phyloP scores from a whole-genome alignment of 768 basidiomycete species.

The Russula earlei region DNA sequence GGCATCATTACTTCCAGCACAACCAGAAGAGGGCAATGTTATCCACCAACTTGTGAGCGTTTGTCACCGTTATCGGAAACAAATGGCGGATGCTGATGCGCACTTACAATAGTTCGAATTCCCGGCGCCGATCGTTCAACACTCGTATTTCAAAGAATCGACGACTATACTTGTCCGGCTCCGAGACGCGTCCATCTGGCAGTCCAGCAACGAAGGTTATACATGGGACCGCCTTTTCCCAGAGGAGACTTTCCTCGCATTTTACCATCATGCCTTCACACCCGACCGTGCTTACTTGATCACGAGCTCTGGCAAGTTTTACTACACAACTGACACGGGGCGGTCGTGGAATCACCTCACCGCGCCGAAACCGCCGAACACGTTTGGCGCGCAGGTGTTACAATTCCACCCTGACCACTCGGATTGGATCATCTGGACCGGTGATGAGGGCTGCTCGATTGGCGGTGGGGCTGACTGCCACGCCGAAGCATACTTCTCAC shows the following conservation, averaged over 20 bases:
- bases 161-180: constrained; percentile 81
- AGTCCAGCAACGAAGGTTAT: constrained; percentile 92
- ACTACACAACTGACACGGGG: constrained; percentile 80
- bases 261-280: constrained; percentile 79
- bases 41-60: constrained; percentile 61
- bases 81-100: background rate
- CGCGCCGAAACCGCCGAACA: constrained; percentile 69
- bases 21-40: constrained; percentile 70
- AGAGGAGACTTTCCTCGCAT: constrained; percentile 60
- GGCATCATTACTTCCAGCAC: constrained; percentile 36
- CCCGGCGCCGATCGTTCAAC: constrained; percentile 52
- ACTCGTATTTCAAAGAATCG: constrained; percentile 79
- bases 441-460: constrained; percentile 55
- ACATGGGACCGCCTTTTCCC: constrained; percentile 67
- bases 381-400: constrained; percentile 63
- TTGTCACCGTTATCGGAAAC: background rate
- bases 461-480: constrained; percentile 45
- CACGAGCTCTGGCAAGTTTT: constrained; percentile 53
- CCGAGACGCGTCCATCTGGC: constrained; percentile 73
- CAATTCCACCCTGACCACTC: constrained; percentile 76
- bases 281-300: constrained; percentile 85
- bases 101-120: constrained; percentile 49
- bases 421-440: constrained; percentile 86
- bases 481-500: constrained; percentile 64
- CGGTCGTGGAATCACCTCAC: constrained; percentile 48